Base-by-base conservation (phyloP, 495 filamentous ascomycete genomes). In the Penicillium herquei region DNA sequence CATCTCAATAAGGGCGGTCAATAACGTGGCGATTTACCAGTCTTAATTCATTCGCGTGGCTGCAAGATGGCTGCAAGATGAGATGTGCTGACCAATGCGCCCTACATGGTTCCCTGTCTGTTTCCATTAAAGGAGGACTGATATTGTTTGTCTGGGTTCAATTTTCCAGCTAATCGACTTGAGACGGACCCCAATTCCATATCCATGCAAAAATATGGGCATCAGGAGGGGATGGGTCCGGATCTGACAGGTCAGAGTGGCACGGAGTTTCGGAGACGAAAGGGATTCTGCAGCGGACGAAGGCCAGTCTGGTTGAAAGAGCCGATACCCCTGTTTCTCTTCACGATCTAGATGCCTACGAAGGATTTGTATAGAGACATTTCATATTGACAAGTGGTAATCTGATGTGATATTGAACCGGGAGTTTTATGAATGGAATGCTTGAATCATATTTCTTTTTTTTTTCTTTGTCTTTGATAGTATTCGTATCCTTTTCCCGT, bases 21-120 rank as follows among this genome's bases (percentile, higher is more conserved):
- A 63, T 60, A 75, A 75, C 72, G 70, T 75, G 72, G 72, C 70
- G 61, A 68, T 70, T n/a, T 70, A 75, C 70, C 13, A n/a, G 52
- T 59, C 34, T 37, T 41, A 32, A 55, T 49, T 39, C 33, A 16
- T 41, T 34, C 56, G 62, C 53, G 54, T 58, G 55, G 53, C 51
- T n/a, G 44, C 21, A 51, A 34, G 10, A 18, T 58, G 55, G 53
- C 51, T n/a, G 44, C 21, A 51, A 34, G 10, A 18, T 63, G 59
- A 67, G 32, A 49, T 51, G 59, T 60, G 21, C 21, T 26, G 21
- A 26, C 2, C 21, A 26, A 26, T 26, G 21, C 21, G 2, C 21
- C 21, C 21, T 26, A 26, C 21, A 26, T 26, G 21, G 21, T 26
- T 26, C 21, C 21, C 26, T 63, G 41, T 40, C 48, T 59, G 54